phyloP scores from a whole-genome alignment of 2,329 filamentous ascomycete species.

The Monosporascus cannonballus region DNA sequence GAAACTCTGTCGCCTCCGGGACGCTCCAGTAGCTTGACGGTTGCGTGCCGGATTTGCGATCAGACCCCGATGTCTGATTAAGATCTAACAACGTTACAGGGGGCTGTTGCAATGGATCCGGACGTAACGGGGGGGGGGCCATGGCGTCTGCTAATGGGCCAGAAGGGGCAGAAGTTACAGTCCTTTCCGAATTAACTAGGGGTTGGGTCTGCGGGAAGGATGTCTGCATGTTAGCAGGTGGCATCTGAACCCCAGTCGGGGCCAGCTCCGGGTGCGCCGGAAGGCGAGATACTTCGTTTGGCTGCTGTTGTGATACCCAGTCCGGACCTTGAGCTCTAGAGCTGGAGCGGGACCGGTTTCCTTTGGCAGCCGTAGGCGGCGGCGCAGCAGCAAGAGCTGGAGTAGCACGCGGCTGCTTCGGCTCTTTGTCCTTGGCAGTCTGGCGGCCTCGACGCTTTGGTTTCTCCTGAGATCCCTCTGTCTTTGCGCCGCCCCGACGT shows the following conservation, averaged over 20 bases:
- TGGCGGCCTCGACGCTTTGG: conserved; percentile 34
- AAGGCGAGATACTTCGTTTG: conserved; percentile 33
- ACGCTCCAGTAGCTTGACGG: conserved; percentile 86
- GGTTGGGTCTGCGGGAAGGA: conserved; percentile 20
- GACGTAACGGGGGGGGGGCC: conserved; percentile 50
- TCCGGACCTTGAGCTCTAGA: conserved; percentile 44
- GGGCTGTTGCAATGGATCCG: conserved; percentile 46
- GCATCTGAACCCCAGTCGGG: conserved; percentile 35
- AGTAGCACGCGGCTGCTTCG: conserved; percentile 32
- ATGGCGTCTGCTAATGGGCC: conserved; percentile 46
- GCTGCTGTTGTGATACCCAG: conserved; percentile 27
- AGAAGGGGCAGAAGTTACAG: conserved; percentile 16
- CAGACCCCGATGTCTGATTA: conserved; percentile 33
- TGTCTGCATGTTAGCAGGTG: conserved; percentile 29
- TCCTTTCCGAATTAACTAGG: conserved; percentile 21
- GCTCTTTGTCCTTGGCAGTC: conserved; percentile 31
- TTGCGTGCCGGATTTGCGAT: conserved; percentile 49
- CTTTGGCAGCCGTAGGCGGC: conserved; percentile 30
- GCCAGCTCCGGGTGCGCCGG: conserved; percentile 39
- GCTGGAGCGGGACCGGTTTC: conserved; percentile 47
- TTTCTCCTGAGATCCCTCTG: conserved; percentile 40
- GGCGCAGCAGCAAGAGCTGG: conserved; percentile 44
- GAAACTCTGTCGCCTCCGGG: conserved; percentile 72
- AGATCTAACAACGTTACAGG: conserved; percentile 47
- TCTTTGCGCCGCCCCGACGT: conserved; percentile 42